Evolutionary conservation across 495 filamentous ascomycete genomes (phyloP), one percentile per base, ranked within the genome.

Genomic region (Bacidia gigantensis): DNA sequence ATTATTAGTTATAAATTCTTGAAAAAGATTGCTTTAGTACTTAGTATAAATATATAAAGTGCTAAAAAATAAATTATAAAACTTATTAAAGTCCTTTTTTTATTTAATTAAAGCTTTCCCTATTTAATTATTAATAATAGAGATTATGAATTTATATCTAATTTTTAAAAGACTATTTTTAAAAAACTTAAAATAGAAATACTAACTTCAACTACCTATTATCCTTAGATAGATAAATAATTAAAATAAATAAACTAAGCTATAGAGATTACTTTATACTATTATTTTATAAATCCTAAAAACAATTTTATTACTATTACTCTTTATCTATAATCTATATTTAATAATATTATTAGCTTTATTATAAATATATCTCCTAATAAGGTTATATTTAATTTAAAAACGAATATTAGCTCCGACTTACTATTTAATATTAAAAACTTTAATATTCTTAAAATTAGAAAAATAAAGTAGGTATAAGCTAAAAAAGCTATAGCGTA

Each of bases 191-290:
- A 14, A 35, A 35, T 14, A 7, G 14, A 35, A 35, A 35, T 35
- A 35, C 29, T 35, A 35, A 35, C 14, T 7, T 35, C 14, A 35
- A 35, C 14, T 7, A 14, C 29, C 14, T 35, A 35, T 35, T 35
- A 35, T 14, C 14, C 14, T 35, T 35, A 35, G 29, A 35, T 35
- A 35, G 14, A 35, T 35, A 38, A 14, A 11, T 26, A 50, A 25
- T 26, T n/a, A 45, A 18, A 45, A 18, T 45, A 45, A 11, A 39
- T 39, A 39, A 39, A 39, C n/a, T n/a, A 39, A 39, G n/a, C 32
- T 39, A n/a, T 39, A 39, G n/a, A 39, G 32, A 39, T 39, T 46
- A 46, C 21, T 46, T 46, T 46, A 20, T 46, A n/a, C n/a, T n/a
- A n/a, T n/a, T n/a, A n/a, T n/a, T n/a, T n/a, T n/a, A n/a, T n/a